These are phyloP conservation scores for Mycena indigotica DNA, from an alignment of 768 basidiomycete species.

Conservation along the genomic window DNA sequence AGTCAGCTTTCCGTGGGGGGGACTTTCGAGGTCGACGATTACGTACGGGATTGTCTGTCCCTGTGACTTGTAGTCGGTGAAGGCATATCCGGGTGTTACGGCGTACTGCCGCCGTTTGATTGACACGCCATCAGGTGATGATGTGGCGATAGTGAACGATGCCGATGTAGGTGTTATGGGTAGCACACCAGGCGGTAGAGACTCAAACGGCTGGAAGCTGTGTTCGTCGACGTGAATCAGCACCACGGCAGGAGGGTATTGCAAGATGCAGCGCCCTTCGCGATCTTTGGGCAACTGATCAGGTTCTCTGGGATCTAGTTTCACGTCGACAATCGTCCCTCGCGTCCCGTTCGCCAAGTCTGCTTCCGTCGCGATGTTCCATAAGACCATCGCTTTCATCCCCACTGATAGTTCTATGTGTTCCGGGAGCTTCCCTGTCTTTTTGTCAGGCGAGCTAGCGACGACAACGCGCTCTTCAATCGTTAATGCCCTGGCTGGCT, in stretches of 20 bases:
- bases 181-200: neutral
- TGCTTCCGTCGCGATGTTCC: conserved; percentile 3
- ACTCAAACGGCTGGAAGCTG: neutral
- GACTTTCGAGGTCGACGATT: neutral
- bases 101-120: neutral
- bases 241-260: neutral
- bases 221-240: neutral
- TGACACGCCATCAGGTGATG: neutral
- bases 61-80: neutral
- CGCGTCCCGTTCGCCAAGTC: conserved; percentile 8
- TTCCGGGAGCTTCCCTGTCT: neutral
- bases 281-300: neutral
- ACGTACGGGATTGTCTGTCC: neutral
- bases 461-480: neutral
- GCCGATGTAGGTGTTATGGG: neutral
- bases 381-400: conserved; percentile 6
- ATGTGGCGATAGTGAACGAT: neutral
- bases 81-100: neutral
- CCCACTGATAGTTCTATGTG: neutral
- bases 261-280: neutral
- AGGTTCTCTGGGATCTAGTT: neutral
- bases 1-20: neutral
- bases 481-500: neutral
- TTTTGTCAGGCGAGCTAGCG: neutral
- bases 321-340: neutral